Evolutionary conservation across 768 basidiomycete genomes (phyloP), one percentile per base, ranked within the genome.

Genomic region (Exidia glandulosa): DNA sequence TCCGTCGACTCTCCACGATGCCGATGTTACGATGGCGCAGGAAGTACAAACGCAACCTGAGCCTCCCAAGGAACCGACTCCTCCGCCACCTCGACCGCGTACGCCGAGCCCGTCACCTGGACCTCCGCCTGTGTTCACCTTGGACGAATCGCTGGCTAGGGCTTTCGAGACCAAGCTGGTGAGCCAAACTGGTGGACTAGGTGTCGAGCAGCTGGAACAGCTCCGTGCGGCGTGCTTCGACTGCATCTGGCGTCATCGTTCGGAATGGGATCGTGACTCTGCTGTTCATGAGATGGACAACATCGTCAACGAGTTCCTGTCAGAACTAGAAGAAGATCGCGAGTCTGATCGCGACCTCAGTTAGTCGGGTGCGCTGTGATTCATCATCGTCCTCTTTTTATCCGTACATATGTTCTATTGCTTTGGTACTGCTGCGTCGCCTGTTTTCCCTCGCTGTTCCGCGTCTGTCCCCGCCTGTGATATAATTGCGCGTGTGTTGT

Each of bases 181-280:
- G 34, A 74, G 79, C 19, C 69, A 69, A 50, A 96, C 95, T 1
- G 68, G 62, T 5, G 68, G 67, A 0, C 74, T 97, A 47, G 89
- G 77, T 29, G 78, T 97, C 56, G 96, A 99, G 68, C 85, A 95
- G 68, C 80, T 99, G 5, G 96, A 98, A 69, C 94, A 98, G 71
- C 78, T 99, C 5, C 83, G 96, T 4, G 94, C 96, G 7, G 83
- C 81, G 2, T 87, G 85, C 65, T 80, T 94, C 29, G 83, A 84
- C 45, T 76, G 76, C 56, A 78, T 97, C n/a, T 99, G 94, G 94
- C 76, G 82, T 31, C 84, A 82, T 63, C 74, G 94, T 34, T 74
- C 76, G 13, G 87, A 88, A 33, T 99, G 96, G 96, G 81, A 96
- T 67, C 78, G 94, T 52, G 79, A 82, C 65, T 71, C 67, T 5